These are phyloP conservation scores for Naganishia friedmannii DNA, from an alignment of 768 basidiomycete species.

Conservation along the genomic window DNA sequence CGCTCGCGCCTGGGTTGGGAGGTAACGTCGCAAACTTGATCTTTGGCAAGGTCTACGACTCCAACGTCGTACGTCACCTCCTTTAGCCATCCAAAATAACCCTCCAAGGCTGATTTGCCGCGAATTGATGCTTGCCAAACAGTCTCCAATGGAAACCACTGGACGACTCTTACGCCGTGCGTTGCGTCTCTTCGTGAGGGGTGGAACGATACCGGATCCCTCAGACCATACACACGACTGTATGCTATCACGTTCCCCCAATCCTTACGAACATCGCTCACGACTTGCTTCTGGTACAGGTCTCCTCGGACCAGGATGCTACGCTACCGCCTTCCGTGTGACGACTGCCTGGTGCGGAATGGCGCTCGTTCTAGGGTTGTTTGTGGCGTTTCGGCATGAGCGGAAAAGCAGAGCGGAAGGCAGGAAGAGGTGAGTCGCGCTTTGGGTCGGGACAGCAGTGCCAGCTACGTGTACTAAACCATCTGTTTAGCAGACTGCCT, in stretches of 20 bases:
- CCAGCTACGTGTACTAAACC: too few species aligned
- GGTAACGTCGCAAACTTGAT: conserved; percentile 80
- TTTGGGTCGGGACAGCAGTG: too few species aligned
- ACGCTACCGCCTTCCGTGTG: conserved; percentile 11
- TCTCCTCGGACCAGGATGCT: conserved; percentile 12
- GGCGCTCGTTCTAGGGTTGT: conserved; percentile 6
- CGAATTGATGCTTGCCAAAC: too few species aligned
- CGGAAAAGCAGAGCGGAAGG: conserved; percentile 11
- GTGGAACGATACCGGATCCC: neutral
- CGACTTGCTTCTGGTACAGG: too few species aligned
- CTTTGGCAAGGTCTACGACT: conserved; percentile 77
- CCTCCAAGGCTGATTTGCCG: too few species aligned
- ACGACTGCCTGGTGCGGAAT: conserved; percentile 11
- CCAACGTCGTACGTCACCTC: conserved; percentile 58
- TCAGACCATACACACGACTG: conserved; percentile 16
- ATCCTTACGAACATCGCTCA: too few species aligned
- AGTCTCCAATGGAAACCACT: neutral
- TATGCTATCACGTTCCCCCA: neutral
- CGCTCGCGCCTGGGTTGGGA: conserved; percentile 67
- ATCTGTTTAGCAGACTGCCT: too few species aligned
- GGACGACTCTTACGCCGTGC: neutral
- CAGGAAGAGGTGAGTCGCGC: neutral
- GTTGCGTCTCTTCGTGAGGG: neutral
- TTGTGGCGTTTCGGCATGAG: conserved; percentile 8
- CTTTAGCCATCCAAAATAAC: too few species aligned